Percentiles rank a stretch among this genome's conserved stretches.
These are phyloP conservation scores for Decorospora gaudefroyi DNA, from an alignment of 2,329 filamentous ascomycete genomes.

Conservation along the genomic window DNA sequence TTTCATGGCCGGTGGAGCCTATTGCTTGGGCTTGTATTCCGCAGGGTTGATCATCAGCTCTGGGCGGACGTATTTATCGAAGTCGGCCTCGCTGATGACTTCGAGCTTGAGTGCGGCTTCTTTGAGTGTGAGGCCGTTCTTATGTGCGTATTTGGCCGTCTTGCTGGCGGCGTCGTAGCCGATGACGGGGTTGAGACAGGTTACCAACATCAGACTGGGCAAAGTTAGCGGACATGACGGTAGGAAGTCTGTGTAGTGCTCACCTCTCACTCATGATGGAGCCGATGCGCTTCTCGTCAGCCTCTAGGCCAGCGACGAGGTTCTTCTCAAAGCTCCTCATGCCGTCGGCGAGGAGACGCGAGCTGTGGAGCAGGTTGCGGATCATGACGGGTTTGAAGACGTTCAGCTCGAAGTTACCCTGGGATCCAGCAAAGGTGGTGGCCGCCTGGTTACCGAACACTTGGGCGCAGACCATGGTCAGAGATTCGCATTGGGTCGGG, in stretches of 20 bases:
- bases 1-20: too few relatives aligned
- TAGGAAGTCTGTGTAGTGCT: conserved; percentile 41
- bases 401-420: conserved; percentile 98
- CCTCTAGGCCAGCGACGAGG: conserved; percentile 82
- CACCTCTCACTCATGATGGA: conserved; percentile 93
- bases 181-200: conserved; percentile 60
- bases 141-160: conserved; percentile 77
- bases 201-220: conserved; percentile 90
- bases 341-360: conserved; percentile 82
- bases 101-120: conserved; percentile 91
- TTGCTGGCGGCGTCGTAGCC: conserved; percentile 44
- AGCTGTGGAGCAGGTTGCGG: conserved; percentile 90
- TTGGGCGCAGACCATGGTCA: conserved; percentile 97
- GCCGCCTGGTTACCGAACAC: conserved; percentile 98
- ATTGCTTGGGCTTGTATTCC: conserved; percentile 58
- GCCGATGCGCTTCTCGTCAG: conserved; percentile 90
- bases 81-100: conserved; percentile 84
- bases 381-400: conserved; percentile 99
- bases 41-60: conserved; percentile 93
- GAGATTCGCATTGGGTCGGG: conserved; percentile 94
- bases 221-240: conserved; percentile 16
- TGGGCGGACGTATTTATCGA: conserved; percentile 85
- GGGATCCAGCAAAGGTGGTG: conserved; percentile 91
- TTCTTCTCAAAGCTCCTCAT: conserved; percentile 97
- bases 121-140: conserved; percentile 95